phyloP scores from a whole-genome alignment of 1,284 basidiomycete genomes.

The Kalmanozyma brasiliensis region DNA sequence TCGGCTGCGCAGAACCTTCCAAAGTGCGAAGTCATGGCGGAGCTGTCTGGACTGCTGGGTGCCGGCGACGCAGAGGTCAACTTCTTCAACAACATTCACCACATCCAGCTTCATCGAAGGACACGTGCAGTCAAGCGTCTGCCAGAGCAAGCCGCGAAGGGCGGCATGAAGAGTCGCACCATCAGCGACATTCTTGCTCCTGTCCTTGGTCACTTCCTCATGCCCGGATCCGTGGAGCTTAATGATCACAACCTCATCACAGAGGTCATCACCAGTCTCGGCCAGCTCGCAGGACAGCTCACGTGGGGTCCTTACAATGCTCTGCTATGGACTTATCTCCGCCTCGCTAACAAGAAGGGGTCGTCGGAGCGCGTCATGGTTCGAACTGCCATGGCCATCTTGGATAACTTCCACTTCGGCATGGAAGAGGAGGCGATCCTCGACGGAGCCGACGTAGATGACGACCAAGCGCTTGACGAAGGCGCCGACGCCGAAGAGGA shows the following conservation, averaged over 20 bases:
- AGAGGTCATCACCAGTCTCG: constrained; percentile 79
- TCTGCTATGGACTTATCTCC: constrained; percentile 84
- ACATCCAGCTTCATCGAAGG: constrained; percentile 92
- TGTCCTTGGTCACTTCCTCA: constrained; percentile 83
- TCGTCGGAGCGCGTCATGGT: constrained; percentile 84
- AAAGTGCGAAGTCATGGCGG: constrained; percentile 75
- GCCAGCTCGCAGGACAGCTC: constrained; percentile 54
- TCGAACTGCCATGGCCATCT: constrained; percentile 83
- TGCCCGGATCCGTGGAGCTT: constrained; percentile 70
- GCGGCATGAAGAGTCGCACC: constrained; percentile 77
- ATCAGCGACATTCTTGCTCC: constrained; percentile 88
- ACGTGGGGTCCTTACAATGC: constrained; percentile 86
- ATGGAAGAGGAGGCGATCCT: constrained; percentile 43
- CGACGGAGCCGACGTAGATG: constrained; percentile 41
- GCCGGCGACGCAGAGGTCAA: constrained; percentile 92
- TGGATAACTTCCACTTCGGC: constrained; percentile 90
- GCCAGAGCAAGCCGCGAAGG: constrained; percentile 81
- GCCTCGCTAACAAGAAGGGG: constrained; percentile 77
- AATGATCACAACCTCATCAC: constrained; percentile 91
- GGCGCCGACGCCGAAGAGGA: constrained; percentile 66
- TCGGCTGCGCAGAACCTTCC: constrained; percentile 75
- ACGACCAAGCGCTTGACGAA: too few species aligned
- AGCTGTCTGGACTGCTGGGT: constrained; percentile 85
- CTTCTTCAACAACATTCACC: constrained; percentile 95
- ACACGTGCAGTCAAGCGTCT: constrained; percentile 87